Conservation (phyloP, 345 rosid genomes). For the Turritis glabra region DNA sequence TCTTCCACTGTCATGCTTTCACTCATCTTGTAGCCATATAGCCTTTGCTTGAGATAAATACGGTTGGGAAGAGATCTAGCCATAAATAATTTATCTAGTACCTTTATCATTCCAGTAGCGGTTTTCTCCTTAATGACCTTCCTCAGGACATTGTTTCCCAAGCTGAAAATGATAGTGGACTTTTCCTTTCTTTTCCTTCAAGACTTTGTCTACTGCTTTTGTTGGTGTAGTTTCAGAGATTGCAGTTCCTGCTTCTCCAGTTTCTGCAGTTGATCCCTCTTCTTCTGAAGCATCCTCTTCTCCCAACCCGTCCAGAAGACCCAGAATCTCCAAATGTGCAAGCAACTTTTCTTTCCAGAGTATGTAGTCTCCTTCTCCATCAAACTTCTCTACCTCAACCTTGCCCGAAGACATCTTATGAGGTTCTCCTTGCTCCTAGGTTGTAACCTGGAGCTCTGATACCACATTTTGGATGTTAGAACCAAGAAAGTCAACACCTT, state of each 20-base stretch:
- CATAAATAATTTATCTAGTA: not conserved
- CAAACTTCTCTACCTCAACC: not conserved
- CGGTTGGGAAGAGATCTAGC: not conserved
- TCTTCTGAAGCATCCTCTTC: not conserved
- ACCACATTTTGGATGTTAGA: no score
- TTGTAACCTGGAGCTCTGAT: no score
- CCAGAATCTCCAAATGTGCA: not conserved
- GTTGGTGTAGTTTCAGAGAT: not conserved
- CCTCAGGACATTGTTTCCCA: not conserved
- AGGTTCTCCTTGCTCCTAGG: no score
- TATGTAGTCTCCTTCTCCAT: not conserved
- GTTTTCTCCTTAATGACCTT: not conserved
- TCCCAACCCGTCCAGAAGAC: not conserved
- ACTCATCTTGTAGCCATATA: not conserved
- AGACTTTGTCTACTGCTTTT: not conserved
- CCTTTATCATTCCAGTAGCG: not conserved
- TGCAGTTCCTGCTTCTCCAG: not conserved
- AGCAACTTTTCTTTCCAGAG: not conserved
- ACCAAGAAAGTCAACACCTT: no score
- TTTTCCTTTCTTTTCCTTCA: not conserved
- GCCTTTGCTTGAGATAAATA: not conserved
- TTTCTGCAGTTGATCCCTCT: not conserved
- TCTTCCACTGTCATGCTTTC: not conserved
- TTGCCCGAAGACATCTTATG: not conserved
- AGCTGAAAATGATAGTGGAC: not conserved